Evolutionary conservation across 2,329 filamentous ascomycete genomes (phyloP).

Genomic region (Ophiosphaerella narmari): DNA sequence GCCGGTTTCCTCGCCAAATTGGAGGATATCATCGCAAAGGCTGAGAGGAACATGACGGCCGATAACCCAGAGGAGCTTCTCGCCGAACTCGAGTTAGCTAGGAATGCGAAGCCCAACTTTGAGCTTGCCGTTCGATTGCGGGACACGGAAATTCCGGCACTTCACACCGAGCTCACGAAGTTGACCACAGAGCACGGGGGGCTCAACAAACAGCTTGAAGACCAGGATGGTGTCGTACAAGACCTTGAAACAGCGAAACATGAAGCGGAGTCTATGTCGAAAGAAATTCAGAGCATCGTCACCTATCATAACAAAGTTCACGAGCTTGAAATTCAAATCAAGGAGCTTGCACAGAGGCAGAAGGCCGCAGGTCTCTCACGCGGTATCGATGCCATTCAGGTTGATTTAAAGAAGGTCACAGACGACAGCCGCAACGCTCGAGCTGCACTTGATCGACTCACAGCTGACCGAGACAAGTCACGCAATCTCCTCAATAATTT

Average conservation of each 20-base stretch:
- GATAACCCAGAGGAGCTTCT: conserved; percentile 67
- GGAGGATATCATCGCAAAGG: conserved; percentile 57
- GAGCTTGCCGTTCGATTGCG: conserved; percentile 75
- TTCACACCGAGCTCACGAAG: conserved; percentile 67
- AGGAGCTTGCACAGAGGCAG: conserved; percentile 76
- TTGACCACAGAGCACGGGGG: conserved; percentile 48
- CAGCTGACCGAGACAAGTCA: conserved; percentile 71
- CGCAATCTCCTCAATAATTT: conserved; percentile 70
- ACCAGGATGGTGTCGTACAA: conserved; percentile 69
- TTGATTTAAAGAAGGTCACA: conserved; percentile 68
- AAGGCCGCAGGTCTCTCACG: conserved; percentile 67
- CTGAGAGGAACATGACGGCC: conserved; percentile 61
- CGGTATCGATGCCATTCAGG: conserved; percentile 82
- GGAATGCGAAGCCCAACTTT: conserved; percentile 62
- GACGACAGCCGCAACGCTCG: conserved; percentile 71
- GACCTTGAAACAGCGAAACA: conserved; percentile 67
- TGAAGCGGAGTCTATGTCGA: conserved; percentile 75
- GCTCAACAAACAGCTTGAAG: conserved; percentile 55
- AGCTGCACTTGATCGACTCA: conserved; percentile 67
- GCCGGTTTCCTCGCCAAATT: conserved; percentile 69
- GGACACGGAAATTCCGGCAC: conserved; percentile 68
- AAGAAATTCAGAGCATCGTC: conserved; percentile 75
- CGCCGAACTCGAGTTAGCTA: conserved; percentile 63
- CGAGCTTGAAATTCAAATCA: conserved; percentile 73
- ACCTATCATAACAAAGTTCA: conserved; percentile 74